phyloP scores from a whole-genome alignment of 2,329 filamentous ascomycete species.

The Graphilbum ipis-grandicollis region DNA sequence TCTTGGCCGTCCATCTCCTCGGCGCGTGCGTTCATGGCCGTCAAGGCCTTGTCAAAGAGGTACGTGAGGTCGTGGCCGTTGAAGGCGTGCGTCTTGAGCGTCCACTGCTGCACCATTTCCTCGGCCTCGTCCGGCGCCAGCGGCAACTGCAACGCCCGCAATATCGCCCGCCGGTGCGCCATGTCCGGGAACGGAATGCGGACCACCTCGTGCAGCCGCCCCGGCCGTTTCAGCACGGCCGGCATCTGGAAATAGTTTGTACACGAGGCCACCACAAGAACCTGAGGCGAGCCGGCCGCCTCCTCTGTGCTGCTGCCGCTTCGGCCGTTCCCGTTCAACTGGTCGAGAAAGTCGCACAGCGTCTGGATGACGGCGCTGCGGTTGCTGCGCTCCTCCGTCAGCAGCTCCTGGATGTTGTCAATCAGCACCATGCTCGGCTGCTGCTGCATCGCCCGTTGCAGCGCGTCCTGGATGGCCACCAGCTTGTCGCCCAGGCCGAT shows the following conservation, averaged over 20 bases:
- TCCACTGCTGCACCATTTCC: slow-evolving; percentile 39
- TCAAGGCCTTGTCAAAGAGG: neutral
- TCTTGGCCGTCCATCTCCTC: no score
- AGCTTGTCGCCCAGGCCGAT: slow-evolving; percentile 40
- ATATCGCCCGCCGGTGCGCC: slow-evolving; percentile 52
- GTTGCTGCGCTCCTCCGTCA: slow-evolving; percentile 39
- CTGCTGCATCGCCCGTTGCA: slow-evolving; percentile 48
- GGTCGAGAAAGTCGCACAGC: slow-evolving; percentile 37
- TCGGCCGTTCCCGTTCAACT: slow-evolving; percentile 8
- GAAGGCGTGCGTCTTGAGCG: slow-evolving; percentile 70
- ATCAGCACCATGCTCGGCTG: slow-evolving; percentile 68
- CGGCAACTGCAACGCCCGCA: slow-evolving; percentile 38
- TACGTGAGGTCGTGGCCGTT: slow-evolving; percentile 49
- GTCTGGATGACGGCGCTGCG: slow-evolving; percentile 30
- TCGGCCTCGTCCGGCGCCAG: slow-evolving; percentile 31
- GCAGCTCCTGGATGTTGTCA: slow-evolving; percentile 57
- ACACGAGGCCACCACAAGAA: slow-evolving; percentile 62
- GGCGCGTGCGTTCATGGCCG: no score
- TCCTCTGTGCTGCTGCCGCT: neutral
- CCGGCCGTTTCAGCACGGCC: slow-evolving; percentile 42
- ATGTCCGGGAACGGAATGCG: slow-evolving; percentile 64
- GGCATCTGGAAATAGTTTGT: slow-evolving; percentile 58
- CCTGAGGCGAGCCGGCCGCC: slow-evolving; percentile 19
- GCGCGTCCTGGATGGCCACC: slow-evolving; percentile 44
- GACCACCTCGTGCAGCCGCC: slow-evolving; percentile 50